Percentiles rank a stretch among this genome's conserved stretches.
Conservation (phyloP, 257 asterid genomes). For the Catharanthus roseus region DNA sequence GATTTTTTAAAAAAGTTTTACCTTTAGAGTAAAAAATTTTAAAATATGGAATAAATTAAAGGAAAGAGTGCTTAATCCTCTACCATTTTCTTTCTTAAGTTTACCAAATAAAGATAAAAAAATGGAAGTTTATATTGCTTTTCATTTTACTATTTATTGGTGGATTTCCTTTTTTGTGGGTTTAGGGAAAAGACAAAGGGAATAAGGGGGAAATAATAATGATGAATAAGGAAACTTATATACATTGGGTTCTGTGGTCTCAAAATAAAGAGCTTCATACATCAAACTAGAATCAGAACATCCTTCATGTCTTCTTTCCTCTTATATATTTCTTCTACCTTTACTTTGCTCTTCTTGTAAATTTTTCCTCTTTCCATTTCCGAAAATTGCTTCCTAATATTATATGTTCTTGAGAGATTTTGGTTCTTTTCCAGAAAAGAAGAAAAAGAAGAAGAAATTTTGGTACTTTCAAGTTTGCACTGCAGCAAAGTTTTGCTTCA, state of each 20-base stretch:
- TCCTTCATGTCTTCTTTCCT: conserved; percentile 22
- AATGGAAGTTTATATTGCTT: background rate
- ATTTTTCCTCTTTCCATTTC: background rate
- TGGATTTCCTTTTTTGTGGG: conserved; percentile 21
- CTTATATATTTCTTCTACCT: background rate
- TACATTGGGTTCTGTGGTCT: conserved; percentile 40
- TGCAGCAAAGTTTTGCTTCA: conserved; percentile 4
- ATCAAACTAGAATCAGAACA: conserved; percentile 27
- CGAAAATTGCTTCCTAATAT: conserved; percentile 1
- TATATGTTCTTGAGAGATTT: too few relatives aligned
- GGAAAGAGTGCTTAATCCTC: background rate
- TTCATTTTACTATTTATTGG: conserved; percentile 9
- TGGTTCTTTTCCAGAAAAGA: too few relatives aligned
- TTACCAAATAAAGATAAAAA: conserved; percentile 26
- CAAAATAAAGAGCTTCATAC: conserved; percentile 40
- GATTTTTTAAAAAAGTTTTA: too few relatives aligned
- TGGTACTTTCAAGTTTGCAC: background rate
- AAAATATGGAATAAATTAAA: too few relatives aligned
- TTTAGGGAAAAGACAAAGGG: conserved; percentile 19
- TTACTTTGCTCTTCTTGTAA: background rate
- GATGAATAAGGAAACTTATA: conserved; percentile 44
- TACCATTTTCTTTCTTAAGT: conserved; percentile 12
- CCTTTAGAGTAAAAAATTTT: too few relatives aligned
- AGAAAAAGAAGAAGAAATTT: too few relatives aligned
- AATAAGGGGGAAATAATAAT: conserved; percentile 13